These are phyloP conservation scores for Gaultheria prostrata DNA, from an alignment of 148 eudicot species.

Conservation along the genomic window DNA sequence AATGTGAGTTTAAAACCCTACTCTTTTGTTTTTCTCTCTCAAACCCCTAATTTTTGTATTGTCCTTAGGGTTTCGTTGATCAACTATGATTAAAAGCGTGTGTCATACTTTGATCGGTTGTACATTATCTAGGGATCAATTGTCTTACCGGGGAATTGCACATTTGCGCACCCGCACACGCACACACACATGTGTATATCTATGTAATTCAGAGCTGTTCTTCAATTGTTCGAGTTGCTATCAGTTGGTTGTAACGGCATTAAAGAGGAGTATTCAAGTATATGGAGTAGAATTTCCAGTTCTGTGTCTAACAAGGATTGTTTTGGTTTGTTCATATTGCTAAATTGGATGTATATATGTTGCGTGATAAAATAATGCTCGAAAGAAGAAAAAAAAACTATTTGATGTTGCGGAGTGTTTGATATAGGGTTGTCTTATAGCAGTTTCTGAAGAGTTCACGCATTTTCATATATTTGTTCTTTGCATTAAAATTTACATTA, in stretches of 20 bases:
- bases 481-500: neutral
- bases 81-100: neutral
- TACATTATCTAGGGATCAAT: neutral
- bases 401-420: neutral
- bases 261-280: neutral
- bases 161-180: neutral
- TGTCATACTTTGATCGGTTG: neutral
- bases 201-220: neutral
- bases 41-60: neutral
- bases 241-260: neutral
- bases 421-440: neutral
- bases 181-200: neutral
- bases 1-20: neutral
- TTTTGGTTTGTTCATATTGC: neutral
- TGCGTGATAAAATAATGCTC: neutral
- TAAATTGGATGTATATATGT: too few species aligned
- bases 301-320: neutral
- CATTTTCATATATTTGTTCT: neutral
- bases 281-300: neutral
- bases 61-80: constrained; percentile 7
- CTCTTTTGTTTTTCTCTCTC: neutral
- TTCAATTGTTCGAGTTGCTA: constrained; percentile 3
- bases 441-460: neutral
- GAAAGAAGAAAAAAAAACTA: neutral
- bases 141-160: neutral